Percentiles rank a stretch among this genome's conserved stretches.
These are phyloP conservation scores for Stephania japonica DNA, from an alignment of 164 flowering plant genomes.

Conservation along the genomic window DNA sequence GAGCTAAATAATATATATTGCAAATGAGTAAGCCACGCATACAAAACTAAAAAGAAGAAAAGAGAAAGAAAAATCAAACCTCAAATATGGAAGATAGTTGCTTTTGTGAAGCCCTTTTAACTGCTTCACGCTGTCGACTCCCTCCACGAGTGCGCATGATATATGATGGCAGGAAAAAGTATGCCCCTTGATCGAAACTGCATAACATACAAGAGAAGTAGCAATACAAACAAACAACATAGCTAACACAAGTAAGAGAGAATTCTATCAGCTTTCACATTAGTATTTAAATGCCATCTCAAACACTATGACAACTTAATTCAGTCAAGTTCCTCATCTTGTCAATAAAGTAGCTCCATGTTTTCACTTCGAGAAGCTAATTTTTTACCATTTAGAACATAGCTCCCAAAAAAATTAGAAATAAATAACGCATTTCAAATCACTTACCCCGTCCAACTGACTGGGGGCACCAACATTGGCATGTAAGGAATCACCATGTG, in stretches of 20 bases:
- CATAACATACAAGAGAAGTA: slow-evolving; percentile 2
- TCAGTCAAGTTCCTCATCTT: neutral
- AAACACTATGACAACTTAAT: neutral
- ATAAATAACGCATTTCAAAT: slow-evolving; percentile 1
- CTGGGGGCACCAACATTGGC: slow-evolving; percentile 68
- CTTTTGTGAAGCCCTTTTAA: slow-evolving; percentile 50
- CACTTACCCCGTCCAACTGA: slow-evolving; percentile 52
- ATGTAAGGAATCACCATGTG: slow-evolving; percentile 71
- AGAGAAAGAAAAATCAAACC: slow-evolving; percentile 32
- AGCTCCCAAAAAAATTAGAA: neutral
- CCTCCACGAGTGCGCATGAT: slow-evolving; percentile 95
- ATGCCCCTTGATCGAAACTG: slow-evolving; percentile 87
- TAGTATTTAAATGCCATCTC: neutral
- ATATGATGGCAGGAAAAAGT: slow-evolving; percentile 81
- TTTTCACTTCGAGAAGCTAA: neutral
- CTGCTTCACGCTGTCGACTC: slow-evolving; percentile 69
- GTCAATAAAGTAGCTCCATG: neutral
- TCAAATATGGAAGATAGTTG: slow-evolving; percentile 68
- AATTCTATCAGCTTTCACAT: neutral
- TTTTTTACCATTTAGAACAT: neutral
- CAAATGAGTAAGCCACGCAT: neutral
- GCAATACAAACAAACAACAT: neutral
- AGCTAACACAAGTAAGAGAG: neutral
- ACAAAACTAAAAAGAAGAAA: no score
- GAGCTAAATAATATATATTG: no score